A percentile compares a stretch with the other conserved stretches of the same genome.
phyloP scores from a whole-genome alignment of 2,329 filamentous ascomycete species.

The Phialophora chinensis region DNA sequence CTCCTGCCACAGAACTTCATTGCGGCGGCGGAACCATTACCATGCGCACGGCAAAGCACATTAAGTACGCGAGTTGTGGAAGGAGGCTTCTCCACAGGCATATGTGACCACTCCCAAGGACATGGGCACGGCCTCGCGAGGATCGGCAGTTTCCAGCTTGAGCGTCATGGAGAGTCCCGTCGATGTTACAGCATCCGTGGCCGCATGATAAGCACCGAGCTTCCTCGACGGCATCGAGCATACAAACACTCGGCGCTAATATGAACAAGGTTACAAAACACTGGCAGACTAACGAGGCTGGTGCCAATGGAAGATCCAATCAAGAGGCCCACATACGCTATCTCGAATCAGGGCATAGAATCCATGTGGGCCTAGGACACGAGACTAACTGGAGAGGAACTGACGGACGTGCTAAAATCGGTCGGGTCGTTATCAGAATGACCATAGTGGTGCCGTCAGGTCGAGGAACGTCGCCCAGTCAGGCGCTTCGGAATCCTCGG shows the following conservation, averaged over 20 bases:
- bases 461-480: background rate
- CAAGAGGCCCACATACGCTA: constrained; percentile 24
- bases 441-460: constrained; percentile 1
- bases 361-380: constrained; percentile 18
- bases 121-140: background rate
- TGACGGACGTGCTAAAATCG: constrained; percentile 17
- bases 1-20: background rate
- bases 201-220: constrained; percentile 1
- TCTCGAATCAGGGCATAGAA: constrained; percentile 19
- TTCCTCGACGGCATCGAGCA: background rate
- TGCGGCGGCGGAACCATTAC: background rate
- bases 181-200: background rate
- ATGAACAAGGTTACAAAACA: constrained; percentile 13
- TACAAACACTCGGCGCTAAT: background rate
- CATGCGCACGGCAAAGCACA: background rate
- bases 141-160: background rate
- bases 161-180: background rate
- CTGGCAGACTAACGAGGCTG: background rate
- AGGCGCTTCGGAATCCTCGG: background rate
- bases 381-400: constrained; percentile 20
- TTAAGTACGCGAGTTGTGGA: background rate
- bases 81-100: background rate
- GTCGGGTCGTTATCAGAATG: constrained; percentile 13
- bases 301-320: constrained; percentile 21
- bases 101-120: background rate